Evolutionary conservation across 2,329 filamentous ascomycete species (phyloP).

Genomic region (Helotiales sp.): DNA sequence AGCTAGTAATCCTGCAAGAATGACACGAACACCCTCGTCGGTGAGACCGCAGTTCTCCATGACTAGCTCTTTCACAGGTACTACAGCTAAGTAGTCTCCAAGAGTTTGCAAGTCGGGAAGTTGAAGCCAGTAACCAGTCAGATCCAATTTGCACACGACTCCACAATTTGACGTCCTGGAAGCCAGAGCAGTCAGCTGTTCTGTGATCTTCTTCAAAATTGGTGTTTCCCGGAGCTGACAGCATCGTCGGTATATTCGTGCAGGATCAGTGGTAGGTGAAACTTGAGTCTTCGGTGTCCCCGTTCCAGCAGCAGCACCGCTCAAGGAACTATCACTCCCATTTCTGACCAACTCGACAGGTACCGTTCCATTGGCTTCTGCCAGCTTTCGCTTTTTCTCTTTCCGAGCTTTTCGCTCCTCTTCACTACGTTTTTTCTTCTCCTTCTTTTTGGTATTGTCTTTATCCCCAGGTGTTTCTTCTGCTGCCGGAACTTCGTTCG

Average conservation of each 20-base stretch:
- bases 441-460: conserved; percentile 71
- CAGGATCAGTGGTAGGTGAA: conserved; percentile 83
- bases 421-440: conserved; percentile 95
- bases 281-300: conserved; percentile 54
- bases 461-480: conserved; percentile 32
- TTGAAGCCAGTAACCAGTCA: conserved; percentile 82
- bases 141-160: conserved; percentile 78
- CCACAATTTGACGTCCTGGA: conserved; percentile 64
- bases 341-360: conserved; percentile 81
- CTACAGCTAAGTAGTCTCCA: conserved; percentile 90
- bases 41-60: conserved; percentile 85
- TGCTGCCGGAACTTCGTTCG: conserved; percentile 26
- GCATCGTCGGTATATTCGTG: conserved; percentile 89
- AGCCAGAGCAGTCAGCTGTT: conserved; percentile 75
- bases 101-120: conserved; percentile 82
- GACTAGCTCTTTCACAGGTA: conserved; percentile 83
- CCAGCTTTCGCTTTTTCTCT: conserved; percentile 81
- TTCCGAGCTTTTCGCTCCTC: conserved; percentile 90
- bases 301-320: conserved; percentile 29
- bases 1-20: conserved; percentile 82
- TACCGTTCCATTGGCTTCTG: conserved; percentile 83
- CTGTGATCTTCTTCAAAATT: conserved; percentile 86
- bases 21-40: conserved; percentile 82
- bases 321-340: conserved; percentile 54
- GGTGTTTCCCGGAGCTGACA: conserved; percentile 92